Evolutionary conservation across 2,329 filamentous ascomycete species (phyloP).

Genomic region (Aspergillus texensis): DNA sequence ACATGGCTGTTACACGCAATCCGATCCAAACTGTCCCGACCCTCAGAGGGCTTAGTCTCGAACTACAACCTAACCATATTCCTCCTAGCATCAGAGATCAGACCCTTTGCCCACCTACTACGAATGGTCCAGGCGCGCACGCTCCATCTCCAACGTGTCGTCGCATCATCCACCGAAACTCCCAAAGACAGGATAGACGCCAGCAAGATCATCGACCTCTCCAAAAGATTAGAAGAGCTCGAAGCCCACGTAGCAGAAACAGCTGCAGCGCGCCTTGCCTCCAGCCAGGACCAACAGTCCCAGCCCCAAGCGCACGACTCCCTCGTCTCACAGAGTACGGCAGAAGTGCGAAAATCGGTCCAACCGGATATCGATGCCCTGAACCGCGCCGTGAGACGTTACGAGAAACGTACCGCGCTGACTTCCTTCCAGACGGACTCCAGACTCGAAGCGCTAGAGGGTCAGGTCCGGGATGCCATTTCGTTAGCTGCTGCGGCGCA

Average conservation of each 20-base stretch:
- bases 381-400: slow-evolving; percentile 83
- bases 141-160: slow-evolving; percentile 76
- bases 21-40: slow-evolving; percentile 76
- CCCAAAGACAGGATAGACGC: slow-evolving; percentile 28
- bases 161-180: slow-evolving; percentile 45
- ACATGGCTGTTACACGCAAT: slow-evolving; percentile 83
- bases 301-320: slow-evolving; percentile 36
- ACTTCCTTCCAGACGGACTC: slow-evolving; percentile 76
- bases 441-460: slow-evolving; percentile 71
- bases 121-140: slow-evolving; percentile 79
- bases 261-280: slow-evolving; percentile 26
- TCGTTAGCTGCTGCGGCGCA: slow-evolving; percentile 75
- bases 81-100: slow-evolving; percentile 80
- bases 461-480: slow-evolving; percentile 73
- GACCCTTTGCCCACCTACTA: slow-evolving; percentile 78
- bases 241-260: slow-evolving; percentile 60
- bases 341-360: slow-evolving; percentile 65
- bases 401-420: slow-evolving; percentile 83
- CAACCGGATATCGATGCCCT: slow-evolving; percentile 85
- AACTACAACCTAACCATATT: slow-evolving; percentile 94
- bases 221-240: slow-evolving; percentile 68
- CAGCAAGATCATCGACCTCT: slow-evolving; percentile 57
- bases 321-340: slow-evolving; percentile 42
- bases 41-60: slow-evolving; percentile 83
- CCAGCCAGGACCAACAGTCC: slow-evolving; percentile 15